Evolutionary conservation across 2,329 filamentous ascomycete genomes (phyloP).

Genomic region (Arthroderma uncinatum): DNA sequence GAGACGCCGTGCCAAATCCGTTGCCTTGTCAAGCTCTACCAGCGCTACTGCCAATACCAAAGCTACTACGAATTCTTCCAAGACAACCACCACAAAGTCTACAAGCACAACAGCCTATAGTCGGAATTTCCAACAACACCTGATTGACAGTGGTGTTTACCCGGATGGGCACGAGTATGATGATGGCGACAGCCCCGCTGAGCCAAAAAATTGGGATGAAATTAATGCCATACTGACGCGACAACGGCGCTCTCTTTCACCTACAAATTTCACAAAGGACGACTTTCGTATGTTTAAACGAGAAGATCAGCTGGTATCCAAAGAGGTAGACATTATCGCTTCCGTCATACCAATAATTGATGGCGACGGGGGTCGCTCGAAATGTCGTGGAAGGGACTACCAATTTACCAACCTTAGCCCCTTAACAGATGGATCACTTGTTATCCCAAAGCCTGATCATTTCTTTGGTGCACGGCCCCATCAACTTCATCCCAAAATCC

Average conservation of each 20-base stretch:
- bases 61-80: neutral
- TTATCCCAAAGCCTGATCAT: slow-evolving; percentile 21
- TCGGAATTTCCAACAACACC: neutral
- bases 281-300: neutral
- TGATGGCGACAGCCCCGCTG: neutral
- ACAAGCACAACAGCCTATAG: neutral
- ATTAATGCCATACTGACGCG: neutral
- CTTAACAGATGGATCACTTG: slow-evolving; percentile 25
- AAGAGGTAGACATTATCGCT: slow-evolving; percentile 27
- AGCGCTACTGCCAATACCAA: neutral
- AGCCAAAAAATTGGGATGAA: neutral
- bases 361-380: slow-evolving; percentile 14
- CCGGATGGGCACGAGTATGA: neutral
- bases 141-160: neutral
- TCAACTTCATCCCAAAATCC: slow-evolving; percentile 21
- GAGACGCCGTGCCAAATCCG: neutral
- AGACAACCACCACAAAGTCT: neutral
- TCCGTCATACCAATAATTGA: slow-evolving; percentile 24
- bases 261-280: neutral
- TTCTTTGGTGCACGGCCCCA: slow-evolving; percentile 24
- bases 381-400: slow-evolving; percentile 17
- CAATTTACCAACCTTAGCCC: slow-evolving; percentile 27
- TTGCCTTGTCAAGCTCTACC: neutral
- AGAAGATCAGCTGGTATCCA: slow-evolving; percentile 2
- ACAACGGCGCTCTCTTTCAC: neutral